Percentiles rank a stretch among this genome's conserved stretches.
Evolutionary conservation across 495 filamentous ascomycete genomes (phyloP).

Genomic region (Sphaerosporella brunnea): DNA sequence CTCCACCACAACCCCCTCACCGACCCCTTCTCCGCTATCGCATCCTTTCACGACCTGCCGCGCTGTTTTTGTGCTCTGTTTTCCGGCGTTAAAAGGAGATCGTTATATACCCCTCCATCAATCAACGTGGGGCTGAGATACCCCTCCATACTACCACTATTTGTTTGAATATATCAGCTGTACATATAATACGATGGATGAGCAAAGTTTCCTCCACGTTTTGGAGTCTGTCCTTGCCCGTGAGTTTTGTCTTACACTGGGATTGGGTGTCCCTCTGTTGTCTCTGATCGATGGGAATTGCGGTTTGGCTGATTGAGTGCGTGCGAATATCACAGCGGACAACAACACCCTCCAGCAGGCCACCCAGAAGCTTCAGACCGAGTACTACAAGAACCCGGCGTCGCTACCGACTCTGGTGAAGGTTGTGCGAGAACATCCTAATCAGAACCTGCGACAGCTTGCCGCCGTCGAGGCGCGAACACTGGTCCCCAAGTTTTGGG

Average conservation of each 20-base stretch:
- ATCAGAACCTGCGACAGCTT: conserved; percentile 59
- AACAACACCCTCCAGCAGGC: conserved; percentile 71
- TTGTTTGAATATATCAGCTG: no score
- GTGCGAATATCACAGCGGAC: conserved; percentile 38
- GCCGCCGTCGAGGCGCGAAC: conserved; percentile 74
- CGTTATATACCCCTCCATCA: no score
- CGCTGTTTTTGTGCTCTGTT: no score
- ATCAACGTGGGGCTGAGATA: no score
- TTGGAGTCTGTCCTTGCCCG: conserved; percentile 58
- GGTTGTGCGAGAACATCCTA: conserved; percentile 56
- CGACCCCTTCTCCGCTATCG: no score
- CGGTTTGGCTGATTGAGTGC: no score
- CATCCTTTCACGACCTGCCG: no score
- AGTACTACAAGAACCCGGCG: conserved; percentile 72
- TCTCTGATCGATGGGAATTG: no score
- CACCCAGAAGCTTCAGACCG: conserved; percentile 74
- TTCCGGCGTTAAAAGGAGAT: no score
- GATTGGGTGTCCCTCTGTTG: no score
- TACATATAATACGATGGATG: conserved; percentile 39
- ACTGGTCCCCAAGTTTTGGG: conserved; percentile 76
- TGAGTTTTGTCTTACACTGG: conserved; percentile 30
- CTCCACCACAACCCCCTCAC: no score
- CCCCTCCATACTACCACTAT: no score
- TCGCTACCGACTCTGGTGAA: conserved; percentile 71
- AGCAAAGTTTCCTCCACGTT: conserved; percentile 54